A percentile compares a stretch with the other conserved stretches of the same genome.
These are phyloP conservation scores for Glycine latifolia DNA, from an alignment of 306 rosid species.

Conservation along the genomic window DNA sequence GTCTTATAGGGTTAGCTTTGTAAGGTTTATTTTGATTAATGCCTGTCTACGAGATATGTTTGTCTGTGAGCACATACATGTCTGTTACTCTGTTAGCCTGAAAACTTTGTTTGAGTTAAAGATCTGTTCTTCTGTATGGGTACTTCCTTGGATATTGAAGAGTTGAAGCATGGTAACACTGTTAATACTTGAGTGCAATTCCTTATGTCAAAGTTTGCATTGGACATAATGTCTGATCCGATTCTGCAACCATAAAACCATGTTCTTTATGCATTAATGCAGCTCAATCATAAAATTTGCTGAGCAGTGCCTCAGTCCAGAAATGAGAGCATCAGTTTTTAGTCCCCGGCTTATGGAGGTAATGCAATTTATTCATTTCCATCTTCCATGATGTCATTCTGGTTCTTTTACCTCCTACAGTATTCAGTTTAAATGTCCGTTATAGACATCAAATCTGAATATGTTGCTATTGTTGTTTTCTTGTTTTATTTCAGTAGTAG, in stretches of 20 bases:
- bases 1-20: background rate
- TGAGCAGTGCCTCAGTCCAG: slow-evolving; percentile 80
- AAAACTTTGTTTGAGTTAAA: background rate
- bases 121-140: slow-evolving; percentile 14
- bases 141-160: slow-evolving; percentile 31
- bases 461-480: slow-evolving; percentile 38
- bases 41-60: background rate
- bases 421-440: slow-evolving; percentile 13
- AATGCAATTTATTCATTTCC: slow-evolving; percentile 43
- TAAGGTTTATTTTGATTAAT: background rate
- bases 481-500: slow-evolving; percentile 35
- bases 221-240: slow-evolving; percentile 24
- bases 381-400: slow-evolving; percentile 33
- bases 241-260: too few relatives aligned
- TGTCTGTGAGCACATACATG: background rate
- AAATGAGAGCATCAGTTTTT: slow-evolving; percentile 81
- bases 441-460: slow-evolving; percentile 14
- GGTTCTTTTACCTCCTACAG: background rate
- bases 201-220: slow-evolving; percentile 15
- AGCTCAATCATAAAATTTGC: slow-evolving; percentile 92
- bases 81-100: background rate
- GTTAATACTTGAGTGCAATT: background rate
- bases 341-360: slow-evolving; percentile 99
- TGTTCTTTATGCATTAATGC: slow-evolving; percentile 47
- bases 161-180: slow-evolving; percentile 26